Evolutionary conservation across 371 early-diverging fungal genomes (phyloP).

Genomic region (Mucor sp.): DNA sequence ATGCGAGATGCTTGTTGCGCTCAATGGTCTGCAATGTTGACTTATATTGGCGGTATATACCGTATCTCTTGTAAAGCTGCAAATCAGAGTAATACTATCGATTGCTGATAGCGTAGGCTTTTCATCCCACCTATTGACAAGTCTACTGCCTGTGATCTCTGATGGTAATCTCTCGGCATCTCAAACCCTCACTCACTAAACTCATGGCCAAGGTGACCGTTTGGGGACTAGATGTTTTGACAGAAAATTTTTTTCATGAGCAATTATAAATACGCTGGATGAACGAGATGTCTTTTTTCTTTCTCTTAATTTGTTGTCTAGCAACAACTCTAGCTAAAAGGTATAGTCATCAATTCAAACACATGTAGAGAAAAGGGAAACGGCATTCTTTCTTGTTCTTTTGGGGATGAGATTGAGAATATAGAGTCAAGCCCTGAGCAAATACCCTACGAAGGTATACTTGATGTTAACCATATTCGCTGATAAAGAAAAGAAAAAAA

Average conservation of each 20-base stretch:
- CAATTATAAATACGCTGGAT: not conserved
- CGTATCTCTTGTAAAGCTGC: not conserved
- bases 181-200: not conserved
- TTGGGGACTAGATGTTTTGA: slow-evolving; percentile 1
- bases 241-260: not conserved
- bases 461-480: slow-evolving; percentile 42
- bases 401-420: slow-evolving; percentile 45
- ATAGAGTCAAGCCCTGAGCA: slow-evolving; percentile 55
- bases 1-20: too few relatives aligned
- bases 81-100: not conserved
- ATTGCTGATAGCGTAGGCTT: not conserved
- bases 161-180: not conserved
- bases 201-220: not conserved
- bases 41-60: too few relatives aligned
- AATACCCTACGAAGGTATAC: slow-evolving; percentile 36
- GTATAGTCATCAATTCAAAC: not conserved
- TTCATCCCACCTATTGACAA: not conserved
- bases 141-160: not conserved
- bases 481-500: slow-evolving; percentile 27
- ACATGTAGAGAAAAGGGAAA: not conserved
- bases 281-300: not conserved
- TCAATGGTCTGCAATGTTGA: not conserved
- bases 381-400: not conserved
- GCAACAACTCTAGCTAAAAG: not conserved
- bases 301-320: not conserved